Conservation (phyloP, 1,139 yeast genomes). For the Protomyces gravidus region DNA sequence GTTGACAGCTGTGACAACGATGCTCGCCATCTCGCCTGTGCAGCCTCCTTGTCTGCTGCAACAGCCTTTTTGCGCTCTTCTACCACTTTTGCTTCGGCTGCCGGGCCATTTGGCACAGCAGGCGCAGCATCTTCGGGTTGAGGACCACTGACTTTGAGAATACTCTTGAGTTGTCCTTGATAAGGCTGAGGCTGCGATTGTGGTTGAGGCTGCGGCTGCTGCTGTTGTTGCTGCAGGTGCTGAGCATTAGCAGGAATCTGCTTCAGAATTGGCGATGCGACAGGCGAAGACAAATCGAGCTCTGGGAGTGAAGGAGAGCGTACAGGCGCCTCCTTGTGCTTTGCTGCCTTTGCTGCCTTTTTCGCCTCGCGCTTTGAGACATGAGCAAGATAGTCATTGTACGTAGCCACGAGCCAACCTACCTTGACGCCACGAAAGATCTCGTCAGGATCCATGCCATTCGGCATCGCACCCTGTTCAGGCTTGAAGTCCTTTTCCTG, state of each 20-base stretch:
- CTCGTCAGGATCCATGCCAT: conserved; percentile 1
- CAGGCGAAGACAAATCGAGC: background rate
- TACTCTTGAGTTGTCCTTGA: background rate
- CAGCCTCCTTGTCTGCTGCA: background rate
- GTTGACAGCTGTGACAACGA: background rate
- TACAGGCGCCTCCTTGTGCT: background rate
- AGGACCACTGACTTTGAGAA: background rate
- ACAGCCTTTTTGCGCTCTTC: background rate
- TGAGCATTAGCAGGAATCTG: background rate
- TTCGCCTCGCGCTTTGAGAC: background rate
- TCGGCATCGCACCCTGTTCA: background rate
- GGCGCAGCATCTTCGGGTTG: background rate
- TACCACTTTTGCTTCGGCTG: background rate
- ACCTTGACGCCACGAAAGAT: conserved; percentile 24
- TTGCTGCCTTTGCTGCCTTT: background rate
- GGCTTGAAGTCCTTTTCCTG: background rate
- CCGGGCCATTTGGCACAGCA: background rate
- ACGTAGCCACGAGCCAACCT: conserved; percentile 11
- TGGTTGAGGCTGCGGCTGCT: background rate
- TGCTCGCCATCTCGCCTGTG: background rate
- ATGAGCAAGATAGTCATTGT: conserved; percentile 3
- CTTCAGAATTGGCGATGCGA: background rate
- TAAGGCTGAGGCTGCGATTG: background rate
- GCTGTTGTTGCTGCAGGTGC: too few species aligned
- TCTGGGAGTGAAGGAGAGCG: background rate